Conservation (phyloP, 257 asterid species). For the Avicennia marina region DNA sequence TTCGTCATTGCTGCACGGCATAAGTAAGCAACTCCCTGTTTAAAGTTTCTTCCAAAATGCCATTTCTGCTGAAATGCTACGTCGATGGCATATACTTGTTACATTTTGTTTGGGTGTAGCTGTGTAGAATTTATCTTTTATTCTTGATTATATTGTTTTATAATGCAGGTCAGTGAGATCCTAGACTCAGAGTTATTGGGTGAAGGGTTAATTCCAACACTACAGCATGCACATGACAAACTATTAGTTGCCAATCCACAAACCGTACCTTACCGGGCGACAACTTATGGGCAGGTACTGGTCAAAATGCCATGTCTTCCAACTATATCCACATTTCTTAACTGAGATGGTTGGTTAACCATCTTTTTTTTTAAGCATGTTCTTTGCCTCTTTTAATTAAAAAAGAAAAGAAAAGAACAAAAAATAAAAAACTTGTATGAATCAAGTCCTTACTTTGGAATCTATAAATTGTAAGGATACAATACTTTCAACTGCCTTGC, state of each 20-base stretch:
- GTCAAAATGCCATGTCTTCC: slow-evolving; percentile 8
- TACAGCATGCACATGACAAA: slow-evolving; percentile 95
- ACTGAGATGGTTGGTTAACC: not conserved
- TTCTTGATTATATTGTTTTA: slow-evolving; percentile 5
- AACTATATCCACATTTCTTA: not conserved
- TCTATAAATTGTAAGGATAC: not conserved
- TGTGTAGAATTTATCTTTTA: no score
- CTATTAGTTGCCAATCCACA: slow-evolving; percentile 72
- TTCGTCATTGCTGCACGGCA: no score
- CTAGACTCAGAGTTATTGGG: slow-evolving; percentile 92
- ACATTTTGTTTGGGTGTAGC: no score
- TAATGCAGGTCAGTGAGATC: slow-evolving; percentile 85
- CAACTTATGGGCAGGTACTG: slow-evolving; percentile 83
- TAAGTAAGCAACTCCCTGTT: no score
- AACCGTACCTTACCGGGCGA: slow-evolving; percentile 82
- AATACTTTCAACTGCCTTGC: no score
- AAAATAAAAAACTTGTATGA: no score
- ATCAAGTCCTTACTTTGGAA: slow-evolving; percentile 2
- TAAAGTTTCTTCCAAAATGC: no score
- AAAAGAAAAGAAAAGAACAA: no score
- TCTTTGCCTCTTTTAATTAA: no score
- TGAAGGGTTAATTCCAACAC: slow-evolving; percentile 94
- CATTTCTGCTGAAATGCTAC: no score
- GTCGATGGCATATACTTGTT: no score
- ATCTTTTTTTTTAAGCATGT: no score